Evolutionary conservation across 2,329 filamentous ascomycete genomes (phyloP).

Genomic region (Lachnellula suecica): DNA sequence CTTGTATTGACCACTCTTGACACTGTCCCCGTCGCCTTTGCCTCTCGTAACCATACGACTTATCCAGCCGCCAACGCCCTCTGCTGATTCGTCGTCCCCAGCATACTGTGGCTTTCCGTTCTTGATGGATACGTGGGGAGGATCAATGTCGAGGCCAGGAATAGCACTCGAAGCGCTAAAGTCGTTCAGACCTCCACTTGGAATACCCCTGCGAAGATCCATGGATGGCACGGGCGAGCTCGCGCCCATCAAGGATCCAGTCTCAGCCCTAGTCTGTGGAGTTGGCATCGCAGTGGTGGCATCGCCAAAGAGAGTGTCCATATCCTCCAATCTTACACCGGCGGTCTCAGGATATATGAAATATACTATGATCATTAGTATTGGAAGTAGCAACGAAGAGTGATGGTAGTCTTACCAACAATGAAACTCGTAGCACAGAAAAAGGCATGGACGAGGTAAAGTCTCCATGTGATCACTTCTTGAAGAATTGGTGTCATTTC

Average conservation of each 20-base stretch:
- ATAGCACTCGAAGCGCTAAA: slow-evolving; percentile 67
- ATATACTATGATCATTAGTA: slow-evolving; percentile 64
- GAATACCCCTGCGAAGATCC: slow-evolving; percentile 59
- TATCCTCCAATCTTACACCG: slow-evolving; percentile 92
- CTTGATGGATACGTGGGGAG: slow-evolving; percentile 59
- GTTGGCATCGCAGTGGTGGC: slow-evolving; percentile 81
- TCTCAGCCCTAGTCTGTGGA: slow-evolving; percentile 74
- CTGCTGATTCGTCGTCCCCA: slow-evolving; percentile 31
- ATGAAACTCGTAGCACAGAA: slow-evolving; percentile 96
- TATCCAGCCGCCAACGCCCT: slow-evolving; percentile 70
- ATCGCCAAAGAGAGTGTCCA: slow-evolving; percentile 93
- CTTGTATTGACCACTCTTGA: slow-evolving; percentile 31
- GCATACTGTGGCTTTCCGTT: slow-evolving; percentile 47
- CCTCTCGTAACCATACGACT: slow-evolving; percentile 60
- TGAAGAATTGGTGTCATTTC: slow-evolving; percentile 93
- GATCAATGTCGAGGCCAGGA: slow-evolving; percentile 79
- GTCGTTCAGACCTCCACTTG: slow-evolving; percentile 31
- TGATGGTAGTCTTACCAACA: slow-evolving; percentile 65
- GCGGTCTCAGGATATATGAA: slow-evolving; percentile 98
- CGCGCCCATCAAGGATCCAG: slow-evolving; percentile 75
- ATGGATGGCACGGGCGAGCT: slow-evolving; percentile 80
- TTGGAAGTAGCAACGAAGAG: background rate
- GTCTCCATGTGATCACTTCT: slow-evolving; percentile 86
- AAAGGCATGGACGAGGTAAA: slow-evolving; percentile 94
- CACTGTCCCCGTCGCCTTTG: slow-evolving; percentile 37